Conservation (phyloP, 768 basidiomycete species). For the Macrolepiota fuliginosa region DNA sequence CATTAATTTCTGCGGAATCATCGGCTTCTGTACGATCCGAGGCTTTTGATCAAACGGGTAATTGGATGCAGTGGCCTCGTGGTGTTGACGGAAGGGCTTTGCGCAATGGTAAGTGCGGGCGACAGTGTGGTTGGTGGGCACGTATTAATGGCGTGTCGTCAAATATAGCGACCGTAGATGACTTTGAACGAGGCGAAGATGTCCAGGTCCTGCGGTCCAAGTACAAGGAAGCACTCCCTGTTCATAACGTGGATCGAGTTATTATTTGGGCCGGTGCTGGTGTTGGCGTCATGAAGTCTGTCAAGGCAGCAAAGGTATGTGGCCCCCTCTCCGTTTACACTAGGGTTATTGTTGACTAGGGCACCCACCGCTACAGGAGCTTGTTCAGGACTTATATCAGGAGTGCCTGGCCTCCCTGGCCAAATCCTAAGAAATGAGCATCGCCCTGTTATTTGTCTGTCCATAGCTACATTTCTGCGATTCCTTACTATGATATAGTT, state of each 20-base stretch:
- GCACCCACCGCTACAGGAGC: slow-evolving; percentile 34
- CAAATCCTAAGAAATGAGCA: too few species aligned
- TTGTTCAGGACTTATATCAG: slow-evolving; percentile 49
- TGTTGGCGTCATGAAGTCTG: slow-evolving; percentile 50
- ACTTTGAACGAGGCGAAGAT: slow-evolving; percentile 48
- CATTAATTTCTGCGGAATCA: slow-evolving; percentile 46
- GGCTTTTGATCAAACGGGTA: slow-evolving; percentile 63
- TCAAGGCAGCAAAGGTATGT: slow-evolving; percentile 39
- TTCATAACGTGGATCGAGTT: slow-evolving; percentile 46
- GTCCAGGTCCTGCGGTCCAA: slow-evolving; percentile 40
- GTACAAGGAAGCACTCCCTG: slow-evolving; percentile 41
- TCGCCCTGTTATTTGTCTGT: too few species aligned
- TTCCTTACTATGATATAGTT: too few species aligned
- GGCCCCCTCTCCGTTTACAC: neutral
- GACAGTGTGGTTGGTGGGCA: neutral
- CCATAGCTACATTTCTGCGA: too few species aligned
- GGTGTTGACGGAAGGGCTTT: slow-evolving; percentile 64
- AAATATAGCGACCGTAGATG: slow-evolving; percentile 50
- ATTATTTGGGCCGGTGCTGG: slow-evolving; percentile 71
- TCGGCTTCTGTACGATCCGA: slow-evolving; percentile 51
- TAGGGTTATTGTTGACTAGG: neutral
- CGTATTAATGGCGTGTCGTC: slow-evolving; percentile 4
- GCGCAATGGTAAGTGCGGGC: slow-evolving; percentile 37
- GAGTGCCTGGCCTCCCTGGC: slow-evolving; percentile 32
- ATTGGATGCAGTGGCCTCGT: slow-evolving; percentile 55